Base-by-base conservation (phyloP, 2,329 filamentous ascomycete species). In the Aspergillus neotritici region DNA sequence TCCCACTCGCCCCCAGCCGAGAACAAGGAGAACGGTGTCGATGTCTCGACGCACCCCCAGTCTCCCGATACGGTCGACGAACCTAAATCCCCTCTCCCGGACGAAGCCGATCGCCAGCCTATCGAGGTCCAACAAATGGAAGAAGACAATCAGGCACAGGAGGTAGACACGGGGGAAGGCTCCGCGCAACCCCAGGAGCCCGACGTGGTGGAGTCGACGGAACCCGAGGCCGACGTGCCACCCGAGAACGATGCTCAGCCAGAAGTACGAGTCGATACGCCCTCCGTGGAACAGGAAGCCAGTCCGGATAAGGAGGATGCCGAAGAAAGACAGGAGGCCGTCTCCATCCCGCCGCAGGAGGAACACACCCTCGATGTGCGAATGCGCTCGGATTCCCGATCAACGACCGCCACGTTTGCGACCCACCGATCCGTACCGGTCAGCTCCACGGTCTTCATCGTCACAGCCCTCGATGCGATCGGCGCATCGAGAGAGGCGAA, bases 361-460 rank as follows among this genome's bases (percentile, higher is more conserved):
- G 56, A 53, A 31, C 43, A 46, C 48, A 47, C 42, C n/a, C 44
- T 47, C n/a, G 55, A 62, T 21, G 39, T 45, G 32, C 71, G 77
- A 43, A 56, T 69, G 44, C 72, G 79, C 45, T 82, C 80, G 12
- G 79, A 81, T 61, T 82, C 79, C 25, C 72, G 77, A 50, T 81
- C 79, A 13, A 81, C 79, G 3, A 75, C 74, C 14, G 68, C 72
- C 3, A 74, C 73, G 9, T 72, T 73, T 31, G 67, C 66, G 28
- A 71, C 72, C 16, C 73, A 73, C 11, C 68, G 74, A 34, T 72
- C 74, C 59, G 78, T 81, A 63, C 84, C 81, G 56, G 85, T 94
- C 74, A 94, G 85, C 77, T 97, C 93, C 55, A 83, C 94, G 60
- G 90, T 96, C 59, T 98, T 98, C 65, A 88, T 98, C 59, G 83